Percentiles rank a stretch among this genome's conserved stretches.
phyloP scores from a whole-genome alignment of 2,329 filamentous ascomycete genomes.

The Pseudogymnoascus sp. region DNA sequence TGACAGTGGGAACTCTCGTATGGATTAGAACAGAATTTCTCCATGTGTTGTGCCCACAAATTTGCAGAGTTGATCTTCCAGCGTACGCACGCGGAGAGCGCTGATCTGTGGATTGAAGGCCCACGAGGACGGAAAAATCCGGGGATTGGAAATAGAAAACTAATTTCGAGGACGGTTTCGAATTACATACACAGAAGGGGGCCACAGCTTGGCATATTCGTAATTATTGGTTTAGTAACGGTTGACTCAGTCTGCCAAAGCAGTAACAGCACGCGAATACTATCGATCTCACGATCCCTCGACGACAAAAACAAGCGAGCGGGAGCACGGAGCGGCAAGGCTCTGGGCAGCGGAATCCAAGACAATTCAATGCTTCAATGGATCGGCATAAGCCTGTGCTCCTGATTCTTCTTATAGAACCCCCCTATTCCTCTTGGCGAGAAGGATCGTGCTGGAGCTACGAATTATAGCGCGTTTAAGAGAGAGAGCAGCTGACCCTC shows the following conservation, averaged over 20 bases:
- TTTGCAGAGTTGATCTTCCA: neutral
- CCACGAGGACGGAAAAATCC: neutral
- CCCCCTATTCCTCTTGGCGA: neutral
- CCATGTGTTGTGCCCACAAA: neutral
- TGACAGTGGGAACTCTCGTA: neutral
- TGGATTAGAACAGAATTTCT: neutral
- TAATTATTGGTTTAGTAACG: neutral
- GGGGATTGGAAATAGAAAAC: neutral
- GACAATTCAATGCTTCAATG: conserved; percentile 1
- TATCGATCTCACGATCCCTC: neutral
- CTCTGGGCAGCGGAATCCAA: neutral
- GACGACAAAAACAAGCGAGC: conserved; percentile 1
- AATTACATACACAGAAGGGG: neutral
- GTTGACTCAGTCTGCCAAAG: neutral
- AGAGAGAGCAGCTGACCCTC: neutral
- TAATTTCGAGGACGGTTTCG: neutral
- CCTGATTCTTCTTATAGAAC: neutral
- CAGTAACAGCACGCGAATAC: neutral
- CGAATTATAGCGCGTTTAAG: neutral
- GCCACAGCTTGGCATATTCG: neutral
- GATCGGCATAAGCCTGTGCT: neutral
- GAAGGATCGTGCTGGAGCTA: neutral
- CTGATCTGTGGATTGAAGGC: neutral
- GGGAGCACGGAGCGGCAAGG: neutral
- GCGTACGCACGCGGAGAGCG: neutral